These are phyloP conservation scores for Mucor velutinosus DNA, from an alignment of 371 early-diverging fungal species.

Conservation along the genomic window DNA sequence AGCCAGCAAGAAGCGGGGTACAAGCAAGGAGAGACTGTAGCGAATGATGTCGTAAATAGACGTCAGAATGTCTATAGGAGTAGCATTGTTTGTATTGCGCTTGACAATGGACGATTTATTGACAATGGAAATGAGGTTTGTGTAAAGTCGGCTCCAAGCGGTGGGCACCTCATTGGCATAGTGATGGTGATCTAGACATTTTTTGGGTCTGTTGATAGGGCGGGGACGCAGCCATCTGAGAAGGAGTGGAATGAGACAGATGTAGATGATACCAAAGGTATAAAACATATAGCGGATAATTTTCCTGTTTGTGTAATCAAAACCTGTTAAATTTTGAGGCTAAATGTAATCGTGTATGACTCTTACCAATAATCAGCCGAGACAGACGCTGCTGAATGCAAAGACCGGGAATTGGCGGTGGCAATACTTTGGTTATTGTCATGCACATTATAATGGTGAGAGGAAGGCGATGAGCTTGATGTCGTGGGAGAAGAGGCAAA, in stretches of 20 bases:
- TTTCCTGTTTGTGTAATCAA: constrained; percentile 14
- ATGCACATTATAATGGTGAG: constrained; percentile 1
- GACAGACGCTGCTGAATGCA: neutral
- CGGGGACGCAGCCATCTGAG: constrained; percentile 30
- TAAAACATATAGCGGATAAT: constrained; percentile 24
- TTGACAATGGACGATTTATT: constrained; percentile 4
- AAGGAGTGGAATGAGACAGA: constrained; percentile 28
- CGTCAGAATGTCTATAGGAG: neutral
- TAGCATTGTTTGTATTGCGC: neutral
- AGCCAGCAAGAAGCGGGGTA: constrained; percentile 9
- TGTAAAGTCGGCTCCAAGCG: constrained; percentile 33
- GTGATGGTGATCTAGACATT: constrained; percentile 29
- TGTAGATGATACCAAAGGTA: constrained; percentile 29
- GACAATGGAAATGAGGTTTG: constrained; percentile 11
- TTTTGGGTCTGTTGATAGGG: constrained; percentile 14
- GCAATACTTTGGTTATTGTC: constrained; percentile 5
- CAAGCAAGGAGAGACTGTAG: constrained; percentile 11
- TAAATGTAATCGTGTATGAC: neutral
- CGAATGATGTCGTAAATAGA: constrained; percentile 12
- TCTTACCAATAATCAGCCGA: constrained; percentile 17
- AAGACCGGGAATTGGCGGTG: neutral
- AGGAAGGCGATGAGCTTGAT: neutral
- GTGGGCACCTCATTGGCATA: constrained; percentile 34
- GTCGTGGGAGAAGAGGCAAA: constrained; percentile 38
- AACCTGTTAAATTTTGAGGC: neutral